phyloP scores from a whole-genome alignment of 78 protist species.

The Protostelium mycophagum region DNA sequence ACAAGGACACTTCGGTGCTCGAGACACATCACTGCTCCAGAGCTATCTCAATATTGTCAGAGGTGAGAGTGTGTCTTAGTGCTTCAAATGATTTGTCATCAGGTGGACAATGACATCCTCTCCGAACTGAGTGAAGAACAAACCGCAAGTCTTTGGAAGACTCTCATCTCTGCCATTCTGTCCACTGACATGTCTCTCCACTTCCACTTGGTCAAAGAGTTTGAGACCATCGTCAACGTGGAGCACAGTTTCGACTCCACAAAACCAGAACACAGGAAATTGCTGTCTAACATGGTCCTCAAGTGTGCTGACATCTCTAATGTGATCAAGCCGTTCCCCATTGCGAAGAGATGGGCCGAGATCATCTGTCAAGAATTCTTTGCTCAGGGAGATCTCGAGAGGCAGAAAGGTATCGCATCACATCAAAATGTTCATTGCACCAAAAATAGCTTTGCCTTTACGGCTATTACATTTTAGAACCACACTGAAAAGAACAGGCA shows the following conservation, averaged over 20 bases:
- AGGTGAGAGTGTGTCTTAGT: neutral
- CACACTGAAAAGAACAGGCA: neutral
- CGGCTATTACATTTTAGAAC: no score
- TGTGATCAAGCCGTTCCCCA: slow-evolving; percentile 13
- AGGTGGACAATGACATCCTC: neutral
- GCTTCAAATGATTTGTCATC: neutral
- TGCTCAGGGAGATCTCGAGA: slow-evolving; percentile 6
- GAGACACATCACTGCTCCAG: slow-evolving; percentile 30
- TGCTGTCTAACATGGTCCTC: neutral
- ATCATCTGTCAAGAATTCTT: slow-evolving; percentile 8
- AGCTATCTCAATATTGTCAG: slow-evolving; percentile 12
- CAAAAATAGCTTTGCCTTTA: neutral
- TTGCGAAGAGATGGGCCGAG: slow-evolving; percentile 8
- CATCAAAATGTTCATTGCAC: no score
- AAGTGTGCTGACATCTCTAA: slow-evolving; percentile 18
- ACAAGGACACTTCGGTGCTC: slow-evolving; percentile 31
- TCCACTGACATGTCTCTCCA: slow-evolving; percentile 23
- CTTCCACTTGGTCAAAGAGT: slow-evolving; percentile 2
- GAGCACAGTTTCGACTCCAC: neutral
- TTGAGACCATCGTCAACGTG: neutral
- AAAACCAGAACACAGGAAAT: neutral
- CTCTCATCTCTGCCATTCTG: slow-evolving; percentile 10
- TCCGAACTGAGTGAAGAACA: neutral
- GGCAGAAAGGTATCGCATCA: neutral
- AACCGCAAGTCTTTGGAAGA: neutral